These are phyloP conservation scores for Ramularia endophylla DNA, from an alignment of 2,329 filamentous ascomycete species.

Conservation along the genomic window DNA sequence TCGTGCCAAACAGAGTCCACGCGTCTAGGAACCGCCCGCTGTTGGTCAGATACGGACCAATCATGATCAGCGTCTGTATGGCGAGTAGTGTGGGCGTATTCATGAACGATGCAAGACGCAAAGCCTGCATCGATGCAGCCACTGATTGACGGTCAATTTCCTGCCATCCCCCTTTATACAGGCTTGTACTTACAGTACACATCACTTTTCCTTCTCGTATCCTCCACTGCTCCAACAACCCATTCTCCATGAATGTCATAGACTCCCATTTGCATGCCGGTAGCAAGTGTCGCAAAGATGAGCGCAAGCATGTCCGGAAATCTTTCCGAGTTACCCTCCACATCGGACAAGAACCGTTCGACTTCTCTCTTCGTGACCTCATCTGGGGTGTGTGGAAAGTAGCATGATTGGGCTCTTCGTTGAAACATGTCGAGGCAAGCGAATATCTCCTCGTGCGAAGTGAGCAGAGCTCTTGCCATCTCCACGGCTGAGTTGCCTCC, in stretches of 20 bases:
- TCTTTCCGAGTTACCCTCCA: slow-evolving; percentile 37
- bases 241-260: slow-evolving; percentile 40
- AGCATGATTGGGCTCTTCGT: slow-evolving; percentile 37
- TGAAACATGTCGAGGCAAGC: slow-evolving; percentile 39
- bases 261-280: slow-evolving; percentile 42
- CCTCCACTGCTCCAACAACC: slow-evolving; percentile 32
- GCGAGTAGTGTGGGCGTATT: slow-evolving; percentile 42
- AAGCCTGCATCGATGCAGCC: slow-evolving; percentile 46
- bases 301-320: slow-evolving; percentile 45
- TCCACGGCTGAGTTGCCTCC: slow-evolving; percentile 16
- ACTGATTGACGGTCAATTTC: slow-evolving; percentile 29
- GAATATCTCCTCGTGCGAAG: slow-evolving; percentile 34
- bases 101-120: slow-evolving; percentile 44
- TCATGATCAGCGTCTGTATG: slow-evolving; percentile 44
- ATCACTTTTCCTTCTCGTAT: slow-evolving; percentile 35
- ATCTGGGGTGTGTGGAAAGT: slow-evolving; percentile 42
- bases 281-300: slow-evolving; percentile 43
- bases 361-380: slow-evolving; percentile 40
- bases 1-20: slow-evolving; percentile 45
- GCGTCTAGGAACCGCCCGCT: slow-evolving; percentile 46
- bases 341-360: slow-evolving; percentile 39
- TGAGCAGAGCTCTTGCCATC: slow-evolving; percentile 33
- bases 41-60: slow-evolving; percentile 45
- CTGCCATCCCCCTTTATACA: not conserved
- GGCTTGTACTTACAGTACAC: slow-evolving; percentile 41